phyloP scores from a whole-genome alignment of 192 early-diverging fungal genomes.

The Rhizophagus sp. region DNA sequence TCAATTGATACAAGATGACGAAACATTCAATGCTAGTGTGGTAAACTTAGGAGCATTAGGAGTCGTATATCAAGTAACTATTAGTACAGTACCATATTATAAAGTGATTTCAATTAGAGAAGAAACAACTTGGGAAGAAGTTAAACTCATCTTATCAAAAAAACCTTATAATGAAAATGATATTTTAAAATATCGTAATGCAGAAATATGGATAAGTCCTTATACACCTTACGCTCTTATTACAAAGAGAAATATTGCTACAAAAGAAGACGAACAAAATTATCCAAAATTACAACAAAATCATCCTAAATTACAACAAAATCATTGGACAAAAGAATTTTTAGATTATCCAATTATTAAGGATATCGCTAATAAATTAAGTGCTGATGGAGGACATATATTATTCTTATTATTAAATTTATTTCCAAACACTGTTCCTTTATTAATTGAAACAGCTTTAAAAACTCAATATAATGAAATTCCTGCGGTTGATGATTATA shows the following conservation, averaged over 20 bases:
- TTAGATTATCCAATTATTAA: neutral
- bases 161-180: neutral
- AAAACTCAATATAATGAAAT: conserved; percentile 11
- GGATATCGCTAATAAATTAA: neutral
- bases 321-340: neutral
- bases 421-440: neutral
- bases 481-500: conserved; percentile 11
- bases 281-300: neutral
- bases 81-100: neutral
- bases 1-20: conserved; percentile 1
- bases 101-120: neutral
- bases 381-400: neutral
- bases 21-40: neutral
- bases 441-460: conserved; percentile 9
- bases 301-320: neutral
- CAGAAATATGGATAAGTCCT: conserved; percentile 17
- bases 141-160: conserved; percentile 1
- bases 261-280: neutral
- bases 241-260: neutral
- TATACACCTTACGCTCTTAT: neutral
- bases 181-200: neutral
- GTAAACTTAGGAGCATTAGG: conserved; percentile 13
- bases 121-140: conserved; percentile 9
- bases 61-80: neutral
- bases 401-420: neutral